phyloP scores from a whole-genome alignment of 257 asterid species.

The Jacaranda copaia region DNA sequence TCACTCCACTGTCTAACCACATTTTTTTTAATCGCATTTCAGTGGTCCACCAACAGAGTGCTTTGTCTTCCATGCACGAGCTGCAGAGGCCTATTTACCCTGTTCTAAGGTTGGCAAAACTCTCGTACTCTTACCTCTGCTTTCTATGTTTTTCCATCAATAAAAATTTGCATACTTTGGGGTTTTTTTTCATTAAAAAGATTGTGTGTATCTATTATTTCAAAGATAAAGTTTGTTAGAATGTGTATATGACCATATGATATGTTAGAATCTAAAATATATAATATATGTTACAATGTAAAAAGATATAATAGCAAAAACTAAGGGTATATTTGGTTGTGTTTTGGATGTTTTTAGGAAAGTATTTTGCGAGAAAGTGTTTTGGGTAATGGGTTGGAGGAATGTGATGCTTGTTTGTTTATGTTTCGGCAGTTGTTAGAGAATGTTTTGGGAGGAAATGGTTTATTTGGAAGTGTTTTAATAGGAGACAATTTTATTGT shows the following conservation, averaged over 20 bases:
- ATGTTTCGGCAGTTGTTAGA: no score
- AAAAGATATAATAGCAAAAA: no score
- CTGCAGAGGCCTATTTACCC: constrained; percentile 74
- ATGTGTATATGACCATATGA: constrained; percentile 12
- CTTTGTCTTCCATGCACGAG: constrained; percentile 90
- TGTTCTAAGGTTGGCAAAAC: constrained; percentile 58
- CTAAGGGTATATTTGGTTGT: no score
- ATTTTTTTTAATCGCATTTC: constrained; percentile 44
- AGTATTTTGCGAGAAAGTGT: no score
- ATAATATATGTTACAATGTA: not conserved
- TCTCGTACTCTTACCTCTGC: constrained; percentile 17
- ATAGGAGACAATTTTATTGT: no score
- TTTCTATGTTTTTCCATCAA: constrained; percentile 19
- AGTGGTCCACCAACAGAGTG: constrained; percentile 99
- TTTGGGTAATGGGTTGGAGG: no score
- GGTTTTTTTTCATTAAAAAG: constrained; percentile 1
- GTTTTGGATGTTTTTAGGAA: no score
- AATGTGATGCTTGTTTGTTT: no score
- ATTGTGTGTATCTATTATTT: not conserved
- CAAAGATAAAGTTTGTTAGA: not conserved
- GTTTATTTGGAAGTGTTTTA: no score
- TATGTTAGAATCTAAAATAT: not conserved
- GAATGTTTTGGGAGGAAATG: no score
- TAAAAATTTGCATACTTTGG: constrained; percentile 25
- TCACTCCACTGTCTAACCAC: constrained; percentile 26